Base-by-base conservation (phyloP, 2,329 filamentous ascomycete genomes). In the Pseudogymnoascus sp. region DNA sequence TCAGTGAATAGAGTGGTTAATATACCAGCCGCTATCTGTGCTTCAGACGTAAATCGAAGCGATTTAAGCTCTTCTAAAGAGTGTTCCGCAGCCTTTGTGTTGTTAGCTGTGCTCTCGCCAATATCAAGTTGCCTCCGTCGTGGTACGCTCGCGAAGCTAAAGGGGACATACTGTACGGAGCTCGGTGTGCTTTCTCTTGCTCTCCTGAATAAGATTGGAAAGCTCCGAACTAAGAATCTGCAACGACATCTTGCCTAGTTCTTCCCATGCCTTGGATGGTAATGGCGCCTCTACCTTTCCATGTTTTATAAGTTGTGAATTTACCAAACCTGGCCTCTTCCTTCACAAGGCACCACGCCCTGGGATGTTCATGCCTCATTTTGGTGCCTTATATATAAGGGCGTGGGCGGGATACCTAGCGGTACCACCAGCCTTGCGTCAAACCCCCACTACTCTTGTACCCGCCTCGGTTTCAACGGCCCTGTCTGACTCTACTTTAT, bases 161-260 rank as follows among this genome's bases (percentile, higher is more conserved):
- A 36, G 15, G 33, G 40, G 37, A 63, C 82, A 70, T 77, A 88
- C 89, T 82, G 89, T 89, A 78, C 89, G 86, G 60, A 99, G 81
- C 70, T 97, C 94, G 68, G 88, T 85, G 75, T 97, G 88, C 77
- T 96, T 97, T 71, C 93, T 85, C 77, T 96, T 97, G 73, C 92
- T 94, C 79, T 99, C 94, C 75, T 95, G 90, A 70, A 96, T 88
- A 74, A 97, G 85, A 77, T 90, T 95, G 71, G 88, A 85, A 74
- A 97, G 84, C 82, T 97, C 92, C 63, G 89, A 87, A 72, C 87
- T 86, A 71, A 97, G 83, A 71, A 96, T 87, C 82, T 95, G 90
- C 70, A 91, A 88, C 75, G 92, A 95, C 92, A 96, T 96, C 37
- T 70, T 73, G 69, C 63, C 62, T 60, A 42, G 15, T 60, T 37